These are phyloP conservation scores for Hordeum marinum DNA, from an alignment of 176 grass and related monocot genomes.

Conservation along the genomic window DNA sequence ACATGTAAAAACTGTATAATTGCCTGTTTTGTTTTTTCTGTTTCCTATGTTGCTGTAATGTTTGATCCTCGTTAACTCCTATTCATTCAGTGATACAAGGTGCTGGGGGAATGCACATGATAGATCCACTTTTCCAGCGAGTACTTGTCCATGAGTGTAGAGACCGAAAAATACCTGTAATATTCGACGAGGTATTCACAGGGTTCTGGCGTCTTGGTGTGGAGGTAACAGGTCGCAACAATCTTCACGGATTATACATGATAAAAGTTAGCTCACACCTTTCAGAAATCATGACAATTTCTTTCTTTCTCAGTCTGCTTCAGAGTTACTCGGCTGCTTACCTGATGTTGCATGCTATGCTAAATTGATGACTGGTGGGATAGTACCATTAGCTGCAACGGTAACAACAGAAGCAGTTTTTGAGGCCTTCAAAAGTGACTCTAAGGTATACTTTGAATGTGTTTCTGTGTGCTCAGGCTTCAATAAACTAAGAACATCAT, in stretches of 20 bases:
- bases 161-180: constrained; percentile 71
- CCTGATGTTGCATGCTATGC: constrained; percentile 91
- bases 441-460: constrained; percentile 50
- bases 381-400: constrained; percentile 79
- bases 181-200: constrained; percentile 95
- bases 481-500: background rate
- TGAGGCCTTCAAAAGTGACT: constrained; percentile 77
- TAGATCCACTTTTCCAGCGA: constrained; percentile 89
- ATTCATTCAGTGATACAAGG: constrained; percentile 76
- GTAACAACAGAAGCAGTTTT: constrained; percentile 80
- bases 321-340: constrained; percentile 74
- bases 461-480: background rate
- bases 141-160: constrained; percentile 65
- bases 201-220: constrained; percentile 89
- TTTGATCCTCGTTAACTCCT: background rate
- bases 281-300: constrained; percentile 11
- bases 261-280: background rate
- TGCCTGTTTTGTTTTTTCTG: background rate
- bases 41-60: constrained; percentile 7
- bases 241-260: background rate
- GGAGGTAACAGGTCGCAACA: constrained; percentile 44
- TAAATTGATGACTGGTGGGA: constrained; percentile 91
- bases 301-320: constrained; percentile 55
- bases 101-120: constrained; percentile 88
- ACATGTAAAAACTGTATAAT: background rate